Percentiles rank a stretch among this genome's conserved stretches.
These are phyloP conservation scores for Curvularia verruculosa DNA, from an alignment of 2,329 filamentous ascomycete genomes.

Conservation along the genomic window DNA sequence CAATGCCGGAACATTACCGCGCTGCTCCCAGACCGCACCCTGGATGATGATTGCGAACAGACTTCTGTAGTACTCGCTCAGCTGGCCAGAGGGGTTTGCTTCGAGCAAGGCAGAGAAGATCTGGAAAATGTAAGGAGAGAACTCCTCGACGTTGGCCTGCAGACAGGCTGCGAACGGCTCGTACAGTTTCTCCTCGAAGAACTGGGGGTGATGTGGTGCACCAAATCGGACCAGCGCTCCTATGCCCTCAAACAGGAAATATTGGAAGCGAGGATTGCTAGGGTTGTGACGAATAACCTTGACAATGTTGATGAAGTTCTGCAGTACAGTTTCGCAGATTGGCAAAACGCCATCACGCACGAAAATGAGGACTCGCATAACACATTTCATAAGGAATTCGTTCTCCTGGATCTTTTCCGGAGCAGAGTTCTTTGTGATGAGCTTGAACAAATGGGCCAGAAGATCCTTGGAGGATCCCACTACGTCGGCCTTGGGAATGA, in stretches of 20 bases:
- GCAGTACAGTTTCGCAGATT: slow-evolving; percentile 78
- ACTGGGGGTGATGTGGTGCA: slow-evolving; percentile 70
- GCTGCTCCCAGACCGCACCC: slow-evolving; percentile 86
- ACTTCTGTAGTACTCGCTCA: slow-evolving; percentile 80
- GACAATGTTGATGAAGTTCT: slow-evolving; percentile 86
- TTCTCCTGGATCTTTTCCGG: slow-evolving; percentile 97
- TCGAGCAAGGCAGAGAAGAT: slow-evolving; percentile 90
- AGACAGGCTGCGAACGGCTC: slow-evolving; percentile 81
- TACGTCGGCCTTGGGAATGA: slow-evolving; percentile 82
- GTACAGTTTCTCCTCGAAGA: slow-evolving; percentile 82
- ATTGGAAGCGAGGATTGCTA: slow-evolving; percentile 97
- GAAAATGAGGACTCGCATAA: slow-evolving; percentile 96
- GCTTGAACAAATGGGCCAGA: slow-evolving; percentile 84
- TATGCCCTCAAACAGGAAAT: slow-evolving; percentile 95
- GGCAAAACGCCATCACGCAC: slow-evolving; percentile 80
- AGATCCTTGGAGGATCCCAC: slow-evolving; percentile 83
- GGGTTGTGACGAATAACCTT: slow-evolving; percentile 92
- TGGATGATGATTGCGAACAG: slow-evolving; percentile 79
- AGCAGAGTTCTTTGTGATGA: slow-evolving; percentile 83
- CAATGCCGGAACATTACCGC: slow-evolving; percentile 90
- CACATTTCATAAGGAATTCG: slow-evolving; percentile 97
- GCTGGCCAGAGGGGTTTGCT: slow-evolving; percentile 75
- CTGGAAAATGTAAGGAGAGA: slow-evolving; percentile 96
- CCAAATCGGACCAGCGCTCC: slow-evolving; percentile 84
- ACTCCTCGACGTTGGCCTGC: slow-evolving; percentile 85